Percentiles rank a stretch among this genome's conserved stretches.
Evolutionary conservation across 169 alveolate species (phyloP).

Genomic region (Plasmodium gonderi): DNA sequence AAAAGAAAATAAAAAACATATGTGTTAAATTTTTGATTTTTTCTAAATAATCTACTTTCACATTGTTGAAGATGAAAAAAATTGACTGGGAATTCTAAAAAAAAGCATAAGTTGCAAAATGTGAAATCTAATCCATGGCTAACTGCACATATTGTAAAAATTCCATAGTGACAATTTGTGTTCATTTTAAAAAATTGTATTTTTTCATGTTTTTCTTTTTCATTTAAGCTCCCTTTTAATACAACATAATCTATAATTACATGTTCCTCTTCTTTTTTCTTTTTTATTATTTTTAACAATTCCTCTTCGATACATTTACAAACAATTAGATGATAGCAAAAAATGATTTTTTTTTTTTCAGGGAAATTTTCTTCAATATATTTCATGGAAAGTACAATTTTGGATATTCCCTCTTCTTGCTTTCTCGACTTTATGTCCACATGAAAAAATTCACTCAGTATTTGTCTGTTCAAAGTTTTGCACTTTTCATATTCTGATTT

Average conservation of each 20-base stretch:
- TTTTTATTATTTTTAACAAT: conserved; percentile 34
- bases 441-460: conserved; percentile 1
- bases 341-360: conserved; percentile 43
- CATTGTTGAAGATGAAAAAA: conserved; percentile 66
- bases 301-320: conserved; percentile 52
- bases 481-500: neutral
- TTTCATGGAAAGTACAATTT: conserved; percentile 16
- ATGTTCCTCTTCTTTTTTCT: conserved; percentile 25
- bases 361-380: conserved; percentile 37
- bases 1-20: conserved; percentile 51
- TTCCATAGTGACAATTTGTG: conserved; percentile 35
- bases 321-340: conserved; percentile 45
- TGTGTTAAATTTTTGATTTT: conserved; percentile 27
- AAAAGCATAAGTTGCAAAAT: conserved; percentile 52
- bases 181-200: conserved; percentile 14
- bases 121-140: conserved; percentile 67
- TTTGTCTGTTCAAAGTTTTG: conserved; percentile 6
- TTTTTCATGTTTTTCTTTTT: conserved; percentile 57
- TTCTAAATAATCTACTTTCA: conserved; percentile 54
- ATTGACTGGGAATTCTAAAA: conserved; percentile 42
- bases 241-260: conserved; percentile 26
- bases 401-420: conserved; percentile 47
- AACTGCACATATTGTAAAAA: conserved; percentile 48
- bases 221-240: conserved; percentile 15
- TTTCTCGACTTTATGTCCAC: conserved; percentile 21